A percentile compares a stretch with the other conserved stretches of the same genome.
Conservation (phyloP, 139 green algal genomes). For the Coelastrella sp. region DNA sequence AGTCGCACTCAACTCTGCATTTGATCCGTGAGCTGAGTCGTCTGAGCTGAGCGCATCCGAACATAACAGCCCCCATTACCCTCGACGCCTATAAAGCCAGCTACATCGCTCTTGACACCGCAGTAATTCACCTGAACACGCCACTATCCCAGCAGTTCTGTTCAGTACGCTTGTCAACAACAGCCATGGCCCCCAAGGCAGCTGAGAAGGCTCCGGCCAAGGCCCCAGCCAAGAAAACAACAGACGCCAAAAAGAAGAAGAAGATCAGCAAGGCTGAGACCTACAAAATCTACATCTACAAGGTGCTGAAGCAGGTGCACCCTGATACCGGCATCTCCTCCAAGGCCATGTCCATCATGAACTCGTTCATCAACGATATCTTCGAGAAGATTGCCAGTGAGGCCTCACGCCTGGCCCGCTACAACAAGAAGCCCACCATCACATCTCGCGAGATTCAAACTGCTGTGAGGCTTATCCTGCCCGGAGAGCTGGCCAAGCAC, state of each 20-base stretch:
- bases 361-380: slow-evolving; percentile 94
- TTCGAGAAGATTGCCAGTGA: slow-evolving; percentile 92
- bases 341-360: slow-evolving; percentile 97
- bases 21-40: not conserved
- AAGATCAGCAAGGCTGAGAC: slow-evolving; percentile 82
- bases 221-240: slow-evolving; percentile 57
- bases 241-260: slow-evolving; percentile 61
- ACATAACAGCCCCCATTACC: not conserved
- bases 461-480: slow-evolving; percentile 88
- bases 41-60: not conserved
- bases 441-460: slow-evolving; percentile 95
- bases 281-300: slow-evolving; percentile 99
- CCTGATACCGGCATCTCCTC: slow-evolving; percentile 96
- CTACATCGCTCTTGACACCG: not conserved
- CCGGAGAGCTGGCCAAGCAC: slow-evolving; percentile 93
- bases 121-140: not conserved
- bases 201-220: slow-evolving; percentile 67
- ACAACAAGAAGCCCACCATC: slow-evolving; percentile 94
- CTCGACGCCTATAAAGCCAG: not conserved
- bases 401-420: slow-evolving; percentile 77
- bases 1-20: not conserved
- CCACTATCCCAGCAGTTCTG: too few relatives aligned
- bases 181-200: slow-evolving; percentile 58
- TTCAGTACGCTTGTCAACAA: not conserved
- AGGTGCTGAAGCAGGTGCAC: slow-evolving; percentile 96